Evolutionary conservation across 805 yeast species (phyloP).

Genomic region (Starmerella potacharoeniae): DNA sequence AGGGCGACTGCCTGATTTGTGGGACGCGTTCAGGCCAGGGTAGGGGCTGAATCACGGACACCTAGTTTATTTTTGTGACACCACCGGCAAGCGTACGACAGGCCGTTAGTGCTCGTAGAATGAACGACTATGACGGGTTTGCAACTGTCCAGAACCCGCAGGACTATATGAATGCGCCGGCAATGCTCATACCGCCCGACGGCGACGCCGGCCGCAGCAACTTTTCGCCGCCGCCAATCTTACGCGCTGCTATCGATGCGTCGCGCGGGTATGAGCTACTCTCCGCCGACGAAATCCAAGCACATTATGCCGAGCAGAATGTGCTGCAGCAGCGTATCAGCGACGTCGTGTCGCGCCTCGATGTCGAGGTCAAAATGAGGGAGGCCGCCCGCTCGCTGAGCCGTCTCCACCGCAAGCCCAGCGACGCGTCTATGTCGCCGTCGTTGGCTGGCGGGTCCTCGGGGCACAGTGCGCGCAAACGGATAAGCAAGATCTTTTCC

Average conservation of each 20-base stretch:
- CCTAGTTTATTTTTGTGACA: neutral
- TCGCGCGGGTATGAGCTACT: constrained; percentile 12
- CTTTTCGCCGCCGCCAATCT: constrained; percentile 12
- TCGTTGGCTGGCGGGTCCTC: neutral
- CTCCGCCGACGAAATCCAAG: constrained; percentile 17
- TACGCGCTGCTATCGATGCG: constrained; percentile 20
- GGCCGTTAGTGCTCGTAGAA: neutral
- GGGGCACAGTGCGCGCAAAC: neutral
- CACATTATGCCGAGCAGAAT: constrained; percentile 15
- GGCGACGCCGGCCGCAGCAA: neutral
- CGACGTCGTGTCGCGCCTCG: constrained; percentile 19
- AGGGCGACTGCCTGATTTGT: constrained; percentile 2
- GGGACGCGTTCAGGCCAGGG: constrained; percentile 1
- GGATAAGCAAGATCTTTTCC: constrained; percentile 2
- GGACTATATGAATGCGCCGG: constrained; percentile 24
- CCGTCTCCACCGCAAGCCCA: constrained; percentile 13
- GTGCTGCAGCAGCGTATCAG: constrained; percentile 11
- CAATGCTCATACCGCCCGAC: constrained; percentile 17
- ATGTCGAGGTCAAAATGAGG: constrained; percentile 22
- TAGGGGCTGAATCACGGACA: neutral
- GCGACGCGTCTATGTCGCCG: neutral
- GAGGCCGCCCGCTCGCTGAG: constrained; percentile 23
- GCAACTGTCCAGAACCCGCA: constrained; percentile 18
- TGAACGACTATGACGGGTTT: constrained; percentile 19
- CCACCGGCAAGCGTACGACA: neutral